A percentile compares a stretch with the other conserved stretches of the same genome.
Evolutionary conservation across 2,329 filamentous ascomycete genomes (phyloP).

Genomic region (Mollisiaceae sp.): DNA sequence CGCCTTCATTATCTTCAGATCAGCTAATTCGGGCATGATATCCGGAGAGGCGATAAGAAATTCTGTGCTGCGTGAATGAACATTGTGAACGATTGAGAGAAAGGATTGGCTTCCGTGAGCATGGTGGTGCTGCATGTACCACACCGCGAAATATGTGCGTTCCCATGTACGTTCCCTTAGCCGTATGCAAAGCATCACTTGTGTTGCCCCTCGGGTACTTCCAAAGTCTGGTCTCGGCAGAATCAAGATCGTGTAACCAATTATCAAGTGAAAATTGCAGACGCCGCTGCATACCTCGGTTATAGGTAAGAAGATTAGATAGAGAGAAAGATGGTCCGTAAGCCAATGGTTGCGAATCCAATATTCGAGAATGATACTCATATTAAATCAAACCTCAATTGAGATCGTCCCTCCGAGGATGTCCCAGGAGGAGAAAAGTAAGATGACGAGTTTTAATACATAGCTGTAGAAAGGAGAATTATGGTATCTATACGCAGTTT

Average conservation of each 20-base stretch:
- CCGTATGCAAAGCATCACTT: conserved; percentile 10
- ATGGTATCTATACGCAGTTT: too few species aligned
- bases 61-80: background rate
- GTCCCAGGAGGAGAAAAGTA: too few species aligned
- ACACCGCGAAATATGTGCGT: conserved; percentile 1
- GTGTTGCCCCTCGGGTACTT: background rate
- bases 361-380: too few species aligned
- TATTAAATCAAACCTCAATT: too few species aligned
- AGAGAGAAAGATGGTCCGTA: background rate
- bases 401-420: too few species aligned
- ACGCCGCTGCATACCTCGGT: background rate
- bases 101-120: background rate
- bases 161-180: conserved; percentile 1
- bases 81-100: background rate
- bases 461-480: too few species aligned
- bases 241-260: conserved; percentile 1
- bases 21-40: background rate
- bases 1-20: background rate
- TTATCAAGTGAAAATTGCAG: background rate
- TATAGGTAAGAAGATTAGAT: background rate
- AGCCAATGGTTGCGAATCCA: too few species aligned
- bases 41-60: background rate
- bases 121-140: background rate
- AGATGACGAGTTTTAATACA: too few species aligned
- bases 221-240: background rate